A percentile compares a stretch with the other conserved stretches of the same genome.
Conservation (phyloP, 176 grass and related monocot genomes). For the Eragrostis curvula region DNA sequence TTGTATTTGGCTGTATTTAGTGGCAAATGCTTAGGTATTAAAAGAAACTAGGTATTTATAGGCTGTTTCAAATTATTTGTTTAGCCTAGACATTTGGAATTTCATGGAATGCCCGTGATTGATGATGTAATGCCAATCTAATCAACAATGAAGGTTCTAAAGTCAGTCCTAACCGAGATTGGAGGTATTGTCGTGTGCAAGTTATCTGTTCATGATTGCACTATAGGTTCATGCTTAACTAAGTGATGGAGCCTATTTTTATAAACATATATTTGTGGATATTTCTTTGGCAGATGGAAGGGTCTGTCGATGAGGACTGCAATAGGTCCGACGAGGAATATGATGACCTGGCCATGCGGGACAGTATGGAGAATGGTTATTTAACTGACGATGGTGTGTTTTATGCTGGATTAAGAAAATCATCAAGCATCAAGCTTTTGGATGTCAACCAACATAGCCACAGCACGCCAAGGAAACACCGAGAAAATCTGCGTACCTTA, state of each 20-base stretch:
- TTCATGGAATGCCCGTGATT: background rate
- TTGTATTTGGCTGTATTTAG: background rate
- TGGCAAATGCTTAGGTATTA: background rate
- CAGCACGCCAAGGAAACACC: slow-evolving; percentile 41
- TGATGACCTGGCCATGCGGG: slow-evolving; percentile 78
- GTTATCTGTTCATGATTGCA: background rate
- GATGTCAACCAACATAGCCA: slow-evolving; percentile 16
- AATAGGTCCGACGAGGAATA: slow-evolving; percentile 93
- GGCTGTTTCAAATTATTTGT: background rate
- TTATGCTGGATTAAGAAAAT: slow-evolving; percentile 38
- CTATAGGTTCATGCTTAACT: background rate
- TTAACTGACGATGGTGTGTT: slow-evolving; percentile 58
- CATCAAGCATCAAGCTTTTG: slow-evolving; percentile 32
- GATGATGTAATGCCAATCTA: background rate
- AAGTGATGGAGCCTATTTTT: background rate
- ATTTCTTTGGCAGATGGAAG: slow-evolving; percentile 71
- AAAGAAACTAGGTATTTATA: background rate
- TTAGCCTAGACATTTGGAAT: background rate
- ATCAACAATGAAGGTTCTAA: background rate
- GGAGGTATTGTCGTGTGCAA: background rate
- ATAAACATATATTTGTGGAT: slow-evolving; percentile 1
- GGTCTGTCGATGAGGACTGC: slow-evolving; percentile 82
- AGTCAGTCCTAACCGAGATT: background rate
- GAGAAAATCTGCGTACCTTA: slow-evolving; percentile 45
- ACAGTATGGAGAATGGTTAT: slow-evolving; percentile 65